These are phyloP conservation scores for Eutrema japonicum DNA, from an alignment of 345 rosid genomes.

Conservation along the genomic window DNA sequence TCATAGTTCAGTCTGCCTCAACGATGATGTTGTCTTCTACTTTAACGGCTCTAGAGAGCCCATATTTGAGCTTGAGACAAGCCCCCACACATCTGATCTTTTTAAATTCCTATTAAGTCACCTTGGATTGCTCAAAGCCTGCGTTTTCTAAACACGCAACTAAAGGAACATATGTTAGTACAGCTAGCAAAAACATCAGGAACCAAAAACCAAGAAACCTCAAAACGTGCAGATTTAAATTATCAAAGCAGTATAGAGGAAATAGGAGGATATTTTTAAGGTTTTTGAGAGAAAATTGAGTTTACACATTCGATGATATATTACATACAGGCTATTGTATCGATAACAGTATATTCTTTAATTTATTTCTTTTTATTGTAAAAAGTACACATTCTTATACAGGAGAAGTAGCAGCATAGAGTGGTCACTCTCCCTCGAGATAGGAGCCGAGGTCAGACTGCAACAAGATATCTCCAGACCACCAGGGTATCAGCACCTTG, in stretches of 20 bases:
- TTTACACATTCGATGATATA: constrained; percentile 29
- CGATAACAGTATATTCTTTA: constrained; percentile 25
- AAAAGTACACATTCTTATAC: constrained; percentile 39
- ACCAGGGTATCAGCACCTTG: constrained; percentile 36
- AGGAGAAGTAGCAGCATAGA: constrained; percentile 34
- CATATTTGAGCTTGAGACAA: constrained; percentile 15
- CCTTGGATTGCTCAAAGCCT: constrained; percentile 19
- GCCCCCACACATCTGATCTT: constrained; percentile 5
- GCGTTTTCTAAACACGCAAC: constrained; percentile 8
- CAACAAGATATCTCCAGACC: constrained; percentile 35
- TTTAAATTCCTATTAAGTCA: not conserved
- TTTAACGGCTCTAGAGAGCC: constrained; percentile 4
- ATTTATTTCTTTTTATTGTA: constrained; percentile 33
- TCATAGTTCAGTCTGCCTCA: not conserved
- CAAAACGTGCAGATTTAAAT: not conserved
- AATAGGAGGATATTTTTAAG: not conserved
- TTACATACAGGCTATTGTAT: constrained; percentile 34
- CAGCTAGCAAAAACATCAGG: constrained; percentile 5
- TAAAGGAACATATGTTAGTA: constrained; percentile 1
- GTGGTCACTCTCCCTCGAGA: constrained; percentile 21
- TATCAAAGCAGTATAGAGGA: constrained; percentile 3
- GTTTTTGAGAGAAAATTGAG: not conserved
- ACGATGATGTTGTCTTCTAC: not conserved
- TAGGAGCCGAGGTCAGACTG: constrained; percentile 26
- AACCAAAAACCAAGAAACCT: constrained; percentile 2